Evolutionary conservation across 441 rosid genomes (phyloP).

Genomic region (Flueggea neowawraea): DNA sequence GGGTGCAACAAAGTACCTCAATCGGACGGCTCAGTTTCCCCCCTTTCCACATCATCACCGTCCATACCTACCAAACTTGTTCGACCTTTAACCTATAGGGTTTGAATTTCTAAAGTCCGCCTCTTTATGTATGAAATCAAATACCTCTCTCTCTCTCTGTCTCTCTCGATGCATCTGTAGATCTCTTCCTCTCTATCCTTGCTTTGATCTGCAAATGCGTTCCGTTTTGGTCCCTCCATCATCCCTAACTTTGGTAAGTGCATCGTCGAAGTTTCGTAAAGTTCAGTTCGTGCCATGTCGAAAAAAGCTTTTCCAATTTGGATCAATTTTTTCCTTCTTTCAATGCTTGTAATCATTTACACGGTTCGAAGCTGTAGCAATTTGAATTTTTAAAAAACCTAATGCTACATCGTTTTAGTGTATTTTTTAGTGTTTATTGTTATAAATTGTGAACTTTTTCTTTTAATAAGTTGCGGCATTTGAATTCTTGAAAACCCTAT

Average conservation of each 20-base stretch:
- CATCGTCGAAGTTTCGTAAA: not conserved
- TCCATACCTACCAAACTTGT: constrained; percentile 13
- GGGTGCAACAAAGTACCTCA: not conserved
- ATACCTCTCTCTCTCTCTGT: constrained; percentile 19
- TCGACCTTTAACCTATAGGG: constrained; percentile 43
- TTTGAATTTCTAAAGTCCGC: constrained; percentile 52
- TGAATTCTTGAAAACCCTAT: too few species aligned
- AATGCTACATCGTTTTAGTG: too few species aligned
- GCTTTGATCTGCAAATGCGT: constrained; percentile 45
- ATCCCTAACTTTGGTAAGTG: constrained; percentile 1
- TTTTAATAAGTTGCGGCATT: too few species aligned
- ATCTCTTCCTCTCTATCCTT: constrained; percentile 17
- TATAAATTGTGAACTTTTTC: too few species aligned
- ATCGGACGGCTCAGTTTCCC: constrained; percentile 36
- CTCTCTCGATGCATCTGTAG: constrained; percentile 8
- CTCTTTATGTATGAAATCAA: constrained; percentile 65
- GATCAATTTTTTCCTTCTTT: too few species aligned
- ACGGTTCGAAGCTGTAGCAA: too few species aligned
- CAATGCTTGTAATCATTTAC: too few species aligned
- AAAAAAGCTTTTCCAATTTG: not conserved
- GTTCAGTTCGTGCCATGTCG: not conserved
- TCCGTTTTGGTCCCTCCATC: constrained; percentile 13
- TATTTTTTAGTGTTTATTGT: too few species aligned
- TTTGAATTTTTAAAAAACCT: too few species aligned
- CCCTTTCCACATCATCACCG: constrained; percentile 17